Percentiles rank a stretch among this genome's conserved stretches.
Evolutionary conservation across 345 rosid species (phyloP).

Genomic region (Syzygium oleosum): DNA sequence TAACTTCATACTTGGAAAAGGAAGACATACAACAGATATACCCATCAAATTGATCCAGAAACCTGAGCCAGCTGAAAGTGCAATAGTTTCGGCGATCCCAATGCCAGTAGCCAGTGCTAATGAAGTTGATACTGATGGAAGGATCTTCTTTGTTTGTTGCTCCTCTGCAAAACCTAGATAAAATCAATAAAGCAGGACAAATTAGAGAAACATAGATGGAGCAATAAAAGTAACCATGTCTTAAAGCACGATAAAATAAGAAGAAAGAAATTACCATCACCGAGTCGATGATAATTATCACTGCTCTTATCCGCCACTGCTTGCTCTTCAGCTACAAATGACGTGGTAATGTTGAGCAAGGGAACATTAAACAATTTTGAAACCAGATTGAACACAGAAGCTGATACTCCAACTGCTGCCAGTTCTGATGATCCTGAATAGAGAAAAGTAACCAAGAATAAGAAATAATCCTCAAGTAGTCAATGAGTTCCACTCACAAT

Average conservation of each 20-base stretch:
- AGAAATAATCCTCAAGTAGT: not conserved
- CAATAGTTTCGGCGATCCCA: constrained; percentile 79
- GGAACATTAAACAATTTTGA: constrained; percentile 88
- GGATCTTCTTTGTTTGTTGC: constrained; percentile 35
- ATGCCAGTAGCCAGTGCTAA: constrained; percentile 70
- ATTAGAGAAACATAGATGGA: constrained; percentile 1
- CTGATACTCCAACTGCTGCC: constrained; percentile 91
- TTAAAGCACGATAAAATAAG: not conserved
- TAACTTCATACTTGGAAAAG: constrained; percentile 11
- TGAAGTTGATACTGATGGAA: constrained; percentile 78
- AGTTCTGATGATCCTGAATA: constrained; percentile 69
- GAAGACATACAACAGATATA: constrained; percentile 72
- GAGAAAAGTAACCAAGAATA: not conserved
- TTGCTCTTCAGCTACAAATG: constrained; percentile 94
- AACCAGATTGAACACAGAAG: constrained; percentile 73
- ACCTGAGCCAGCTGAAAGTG: constrained; percentile 65
- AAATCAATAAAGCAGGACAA: not conserved
- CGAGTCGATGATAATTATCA: constrained; percentile 6
- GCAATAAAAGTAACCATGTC: not conserved
- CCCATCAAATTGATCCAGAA: constrained; percentile 87
- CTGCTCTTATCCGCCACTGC: constrained; percentile 22
- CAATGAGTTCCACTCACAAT: not conserved
- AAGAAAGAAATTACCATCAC: constrained; percentile 2
- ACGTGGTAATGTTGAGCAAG: constrained; percentile 76
- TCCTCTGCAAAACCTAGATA: constrained; percentile 14